Percentiles rank a stretch among this genome's conserved stretches.
These are phyloP conservation scores for Camellia oleifera DNA, from an alignment of 179 eudicot species.

Conservation along the genomic window DNA sequence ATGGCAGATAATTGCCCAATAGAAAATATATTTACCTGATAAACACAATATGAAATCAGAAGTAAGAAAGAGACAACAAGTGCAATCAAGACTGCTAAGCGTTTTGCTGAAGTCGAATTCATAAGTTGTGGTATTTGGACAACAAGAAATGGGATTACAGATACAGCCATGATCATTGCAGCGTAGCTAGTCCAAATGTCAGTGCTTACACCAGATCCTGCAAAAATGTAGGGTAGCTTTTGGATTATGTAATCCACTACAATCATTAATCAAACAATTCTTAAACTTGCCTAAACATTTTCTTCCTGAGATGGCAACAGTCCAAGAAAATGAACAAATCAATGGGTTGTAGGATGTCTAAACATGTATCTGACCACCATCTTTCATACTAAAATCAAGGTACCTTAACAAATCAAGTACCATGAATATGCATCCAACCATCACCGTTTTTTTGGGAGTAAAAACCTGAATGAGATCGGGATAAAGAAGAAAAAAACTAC, in stretches of 20 bases:
- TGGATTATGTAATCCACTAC: conserved; percentile 9
- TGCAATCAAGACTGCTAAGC: conserved; percentile 44
- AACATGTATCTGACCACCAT: not conserved
- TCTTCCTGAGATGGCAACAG: not conserved
- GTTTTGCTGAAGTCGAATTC: conserved; percentile 44
- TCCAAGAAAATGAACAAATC: not conserved
- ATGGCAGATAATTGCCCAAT: not conserved
- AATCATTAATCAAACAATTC: not conserved
- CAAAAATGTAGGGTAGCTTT: conserved; percentile 7
- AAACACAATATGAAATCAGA: conserved; percentile 47
- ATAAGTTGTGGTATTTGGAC: conserved; percentile 51
- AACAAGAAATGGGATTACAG: conserved; percentile 41
- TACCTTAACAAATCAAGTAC: too few relatives aligned
- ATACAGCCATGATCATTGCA: conserved; percentile 48
- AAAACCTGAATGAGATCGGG: too few relatives aligned
- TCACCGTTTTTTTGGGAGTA: too few relatives aligned
- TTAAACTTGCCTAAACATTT: not conserved
- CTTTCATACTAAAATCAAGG: not conserved
- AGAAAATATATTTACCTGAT: conserved; percentile 36
- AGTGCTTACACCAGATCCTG: conserved; percentile 50
- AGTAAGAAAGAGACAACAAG: conserved; percentile 35
- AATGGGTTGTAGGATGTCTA: not conserved
- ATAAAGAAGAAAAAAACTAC: too few relatives aligned
- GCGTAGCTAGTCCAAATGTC: conserved; percentile 50
- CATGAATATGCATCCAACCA: too few relatives aligned